Evolutionary conservation across 108 stramenopile genomes (phyloP).

Genomic region (Nitzschia palea): DNA sequence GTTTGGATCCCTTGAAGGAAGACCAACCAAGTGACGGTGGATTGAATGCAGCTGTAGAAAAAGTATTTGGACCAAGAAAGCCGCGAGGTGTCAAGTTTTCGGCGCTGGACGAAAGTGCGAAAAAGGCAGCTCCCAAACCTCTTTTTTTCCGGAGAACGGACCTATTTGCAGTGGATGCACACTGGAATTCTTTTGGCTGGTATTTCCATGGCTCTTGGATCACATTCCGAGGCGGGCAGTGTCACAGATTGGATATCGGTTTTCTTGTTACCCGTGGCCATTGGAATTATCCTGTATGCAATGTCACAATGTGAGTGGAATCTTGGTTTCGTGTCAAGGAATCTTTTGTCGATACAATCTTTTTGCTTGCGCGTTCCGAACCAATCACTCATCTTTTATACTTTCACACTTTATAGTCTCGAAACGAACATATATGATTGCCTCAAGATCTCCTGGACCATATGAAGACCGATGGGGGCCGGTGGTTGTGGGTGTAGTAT

Average conservation of each 20-base stretch:
- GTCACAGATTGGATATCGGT: conserved; percentile 73
- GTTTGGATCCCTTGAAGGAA: neutral
- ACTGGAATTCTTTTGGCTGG: conserved; percentile 77
- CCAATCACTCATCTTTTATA: neutral
- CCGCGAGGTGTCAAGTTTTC: conserved; percentile 1
- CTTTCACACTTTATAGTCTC: conserved; percentile 34
- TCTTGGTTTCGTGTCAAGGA: no score
- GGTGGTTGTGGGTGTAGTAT: conserved; percentile 73
- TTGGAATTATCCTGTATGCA: conserved; percentile 83
- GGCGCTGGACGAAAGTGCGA: conserved; percentile 17
- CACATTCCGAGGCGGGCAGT: conserved; percentile 37
- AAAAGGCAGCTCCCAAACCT: conserved; percentile 61
- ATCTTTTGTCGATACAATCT: no score
- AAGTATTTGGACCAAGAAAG: neutral
- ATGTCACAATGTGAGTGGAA: conserved; percentile 81
- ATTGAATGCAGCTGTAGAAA: neutral
- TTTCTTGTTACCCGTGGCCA: conserved; percentile 82
- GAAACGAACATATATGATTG: conserved; percentile 80
- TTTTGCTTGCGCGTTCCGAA: no score
- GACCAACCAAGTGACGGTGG: neutral
- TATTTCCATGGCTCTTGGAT: conserved; percentile 81
- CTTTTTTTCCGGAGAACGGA: conserved; percentile 93
- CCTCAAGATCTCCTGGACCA: conserved; percentile 83
- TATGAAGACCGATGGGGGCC: conserved; percentile 89
- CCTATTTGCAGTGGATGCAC: conserved; percentile 93